A percentile compares a stretch with the other conserved stretches of the same genome.
Conservation (phyloP, 2,329 filamentous ascomycete species). For the Neospermospora avenae region DNA sequence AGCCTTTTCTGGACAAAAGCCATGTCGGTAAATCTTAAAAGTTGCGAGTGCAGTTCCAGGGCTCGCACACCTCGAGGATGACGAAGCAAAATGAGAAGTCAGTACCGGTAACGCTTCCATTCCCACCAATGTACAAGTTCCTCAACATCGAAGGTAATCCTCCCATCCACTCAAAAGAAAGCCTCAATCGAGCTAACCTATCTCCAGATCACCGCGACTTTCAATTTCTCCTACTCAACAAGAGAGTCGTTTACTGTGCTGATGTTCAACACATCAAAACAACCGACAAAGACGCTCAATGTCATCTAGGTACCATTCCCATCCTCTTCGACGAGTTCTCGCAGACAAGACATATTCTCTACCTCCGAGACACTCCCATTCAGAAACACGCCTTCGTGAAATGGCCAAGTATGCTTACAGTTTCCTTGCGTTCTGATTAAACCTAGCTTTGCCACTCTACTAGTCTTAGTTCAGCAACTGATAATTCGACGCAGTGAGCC, state of each 20-base stretch:
- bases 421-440: background rate
- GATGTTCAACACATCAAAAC: conserved; percentile 21
- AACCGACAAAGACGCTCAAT: conserved; percentile 14
- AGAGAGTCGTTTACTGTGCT: conserved; percentile 14
- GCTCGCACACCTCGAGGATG: conserved; percentile 21
- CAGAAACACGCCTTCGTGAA: conserved; percentile 24
- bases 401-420: conserved; percentile 19
- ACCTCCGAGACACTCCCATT: conserved; percentile 21
- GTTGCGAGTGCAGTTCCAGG: conserved; percentile 23
- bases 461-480: background rate
- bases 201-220: conserved; percentile 21
- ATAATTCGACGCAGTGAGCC: conserved; percentile 3
- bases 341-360: conserved; percentile 17
- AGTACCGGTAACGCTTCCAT: background rate
- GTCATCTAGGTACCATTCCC: conserved; percentile 18
- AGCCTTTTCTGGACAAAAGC: conserved; percentile 24
- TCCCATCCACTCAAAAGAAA: background rate
- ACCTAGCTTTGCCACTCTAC: too few species aligned
- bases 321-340: conserved; percentile 21
- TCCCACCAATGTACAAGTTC: conserved; percentile 22
- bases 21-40: conserved; percentile 20
- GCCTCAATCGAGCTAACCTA: background rate
- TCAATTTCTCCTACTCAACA: conserved; percentile 18
- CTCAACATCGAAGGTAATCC: conserved; percentile 19
- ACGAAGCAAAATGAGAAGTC: conserved; percentile 15